Conservation (phyloP, 192 early-diverging fungal genomes). For the Coemansia sp. region DNA sequence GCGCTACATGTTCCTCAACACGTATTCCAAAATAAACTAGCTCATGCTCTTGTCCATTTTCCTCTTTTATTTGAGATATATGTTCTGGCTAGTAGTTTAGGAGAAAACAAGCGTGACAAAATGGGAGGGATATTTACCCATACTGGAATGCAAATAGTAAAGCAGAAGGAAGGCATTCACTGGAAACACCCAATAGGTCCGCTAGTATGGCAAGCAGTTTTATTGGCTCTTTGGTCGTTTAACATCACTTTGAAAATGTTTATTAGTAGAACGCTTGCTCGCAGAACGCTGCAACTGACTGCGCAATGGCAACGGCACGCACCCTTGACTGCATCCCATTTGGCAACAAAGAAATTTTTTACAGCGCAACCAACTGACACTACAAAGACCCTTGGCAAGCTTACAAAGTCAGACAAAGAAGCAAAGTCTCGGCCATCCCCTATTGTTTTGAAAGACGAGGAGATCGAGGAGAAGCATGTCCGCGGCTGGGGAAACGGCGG, state of each 20-base stretch:
- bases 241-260: neutral
- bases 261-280: neutral
- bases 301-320: neutral
- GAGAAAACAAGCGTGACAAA: too few species aligned
- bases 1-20: constrained; percentile 86
- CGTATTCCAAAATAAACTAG: constrained; percentile 45
- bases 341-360: neutral
- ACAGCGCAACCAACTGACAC: neutral
- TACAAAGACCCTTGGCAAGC: neutral
- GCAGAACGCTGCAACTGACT: neutral
- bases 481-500: constrained; percentile 78
- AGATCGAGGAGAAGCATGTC: constrained; percentile 72
- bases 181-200: too few species aligned
- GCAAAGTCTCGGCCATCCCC: constrained; percentile 4
- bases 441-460: constrained; percentile 60
- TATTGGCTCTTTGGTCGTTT: too few species aligned
- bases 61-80: neutral
- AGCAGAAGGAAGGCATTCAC: too few species aligned
- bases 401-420: neutral
- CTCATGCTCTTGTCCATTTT: neutral
- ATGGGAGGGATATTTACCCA: too few species aligned
- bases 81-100: too few species aligned
- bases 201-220: too few species aligned
- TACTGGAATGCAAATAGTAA: too few species aligned
- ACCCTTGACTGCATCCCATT: neutral